phyloP scores from a whole-genome alignment of 805 yeast genomes.

The Jamesozyma jinghongensis region DNA sequence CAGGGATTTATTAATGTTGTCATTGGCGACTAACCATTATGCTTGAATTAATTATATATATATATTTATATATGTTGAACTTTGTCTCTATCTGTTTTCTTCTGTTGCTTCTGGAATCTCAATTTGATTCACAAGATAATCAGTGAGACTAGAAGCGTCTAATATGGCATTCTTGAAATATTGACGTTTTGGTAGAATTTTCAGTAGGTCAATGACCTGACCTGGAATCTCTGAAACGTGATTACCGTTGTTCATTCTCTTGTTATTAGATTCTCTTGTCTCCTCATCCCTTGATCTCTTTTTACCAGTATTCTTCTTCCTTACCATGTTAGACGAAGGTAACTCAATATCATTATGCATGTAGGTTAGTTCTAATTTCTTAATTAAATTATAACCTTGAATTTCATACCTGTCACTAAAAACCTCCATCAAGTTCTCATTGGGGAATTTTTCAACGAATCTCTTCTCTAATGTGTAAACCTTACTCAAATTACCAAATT shows the following conservation, averaged over 20 bases:
- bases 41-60: too few relatives aligned
- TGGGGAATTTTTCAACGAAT: slow-evolving; percentile 57
- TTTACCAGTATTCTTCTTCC: background rate
- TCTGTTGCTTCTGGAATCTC: slow-evolving; percentile 14
- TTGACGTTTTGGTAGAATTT: slow-evolving; percentile 28
- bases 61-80: too few relatives aligned
- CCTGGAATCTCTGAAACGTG: slow-evolving; percentile 13
- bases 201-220: slow-evolving; percentile 21
- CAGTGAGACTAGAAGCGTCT: slow-evolving; percentile 24
- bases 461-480: slow-evolving; percentile 59
- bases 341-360: slow-evolving; percentile 6
- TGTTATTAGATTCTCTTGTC: slow-evolving; percentile 10
- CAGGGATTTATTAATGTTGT: too few relatives aligned
- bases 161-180: slow-evolving; percentile 27
- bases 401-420: slow-evolving; percentile 33
- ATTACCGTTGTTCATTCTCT: slow-evolving; percentile 2
- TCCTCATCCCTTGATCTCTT: slow-evolving; percentile 3
- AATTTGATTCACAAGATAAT: slow-evolving; percentile 26
- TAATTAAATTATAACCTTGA: slow-evolving; percentile 28
- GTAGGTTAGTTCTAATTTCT: slow-evolving; percentile 31
- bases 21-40: too few relatives aligned
- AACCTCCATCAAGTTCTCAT: slow-evolving; percentile 33
- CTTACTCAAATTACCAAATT: slow-evolving; percentile 60
- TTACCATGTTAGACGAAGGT: background rate
- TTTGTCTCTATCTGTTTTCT: background rate